A percentile compares a stretch with the other conserved stretches of the same genome.
Conservation (phyloP, 2,329 filamentous ascomycete species). For the Colletotrichum trifolii region DNA sequence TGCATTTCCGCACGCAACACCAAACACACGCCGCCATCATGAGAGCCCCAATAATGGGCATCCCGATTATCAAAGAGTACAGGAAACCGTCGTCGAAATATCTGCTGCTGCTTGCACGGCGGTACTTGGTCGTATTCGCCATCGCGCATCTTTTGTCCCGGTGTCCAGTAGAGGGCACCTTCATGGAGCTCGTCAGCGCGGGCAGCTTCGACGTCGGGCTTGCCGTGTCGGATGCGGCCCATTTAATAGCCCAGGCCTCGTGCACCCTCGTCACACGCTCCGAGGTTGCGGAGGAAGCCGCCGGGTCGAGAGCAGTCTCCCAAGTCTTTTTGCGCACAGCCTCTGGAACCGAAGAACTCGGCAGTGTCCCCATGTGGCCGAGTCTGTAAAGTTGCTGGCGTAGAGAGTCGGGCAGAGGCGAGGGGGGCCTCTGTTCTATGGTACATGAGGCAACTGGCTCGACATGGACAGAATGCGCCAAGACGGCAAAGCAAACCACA, state of each 20-base stretch:
- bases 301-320: neutral
- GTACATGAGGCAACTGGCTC: too few species aligned
- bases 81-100: neutral
- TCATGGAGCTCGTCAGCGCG: constrained; percentile 22
- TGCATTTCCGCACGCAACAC: constrained; percentile 26
- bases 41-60: constrained; percentile 16
- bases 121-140: constrained; percentile 7
- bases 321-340: neutral
- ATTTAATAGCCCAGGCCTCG: constrained; percentile 18
- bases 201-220: constrained; percentile 25
- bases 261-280: neutral
- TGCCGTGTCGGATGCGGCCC: constrained; percentile 22
- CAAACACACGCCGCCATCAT: constrained; percentile 21
- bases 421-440: too few species aligned
- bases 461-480: neutral
- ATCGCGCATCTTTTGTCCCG: constrained; percentile 23
- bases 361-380: too few species aligned
- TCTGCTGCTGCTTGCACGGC: neutral
- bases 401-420: neutral
- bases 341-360: neutral
- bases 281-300: neutral
- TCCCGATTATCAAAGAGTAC: constrained; percentile 20
- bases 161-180: constrained; percentile 18
- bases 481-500: neutral
- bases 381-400: constrained; percentile 1